Conservation (phyloP, 106 monocot genomes). For the Dendrobium officinale region DNA sequence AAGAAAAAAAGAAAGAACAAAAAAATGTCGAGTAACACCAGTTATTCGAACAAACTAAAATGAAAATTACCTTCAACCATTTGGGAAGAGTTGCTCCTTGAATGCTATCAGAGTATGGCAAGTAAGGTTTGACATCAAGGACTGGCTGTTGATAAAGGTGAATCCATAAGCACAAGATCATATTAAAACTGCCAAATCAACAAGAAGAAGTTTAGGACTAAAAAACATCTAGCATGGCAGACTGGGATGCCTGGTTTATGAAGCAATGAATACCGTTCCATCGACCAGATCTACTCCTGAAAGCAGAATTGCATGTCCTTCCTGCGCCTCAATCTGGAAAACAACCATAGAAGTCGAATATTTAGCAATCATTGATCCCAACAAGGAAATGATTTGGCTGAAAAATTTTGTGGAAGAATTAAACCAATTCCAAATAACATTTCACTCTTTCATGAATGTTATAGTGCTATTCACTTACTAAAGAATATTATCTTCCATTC, state of each 20-base stretch:
- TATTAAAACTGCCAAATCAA: conserved; percentile 23
- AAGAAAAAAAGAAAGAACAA: background rate
- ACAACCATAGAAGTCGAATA: background rate
- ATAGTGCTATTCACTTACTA: no score
- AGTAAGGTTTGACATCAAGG: conserved; percentile 93
- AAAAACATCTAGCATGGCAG: background rate
- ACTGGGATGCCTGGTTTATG: background rate
- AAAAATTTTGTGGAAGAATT: no score
- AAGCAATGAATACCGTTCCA: conserved; percentile 60
- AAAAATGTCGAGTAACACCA: background rate
- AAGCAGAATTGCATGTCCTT: conserved; percentile 63
- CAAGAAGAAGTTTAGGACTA: conserved; percentile 5
- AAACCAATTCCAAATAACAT: no score
- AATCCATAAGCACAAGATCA: conserved; percentile 24
- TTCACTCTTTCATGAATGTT: no score
- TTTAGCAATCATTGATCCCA: no score
- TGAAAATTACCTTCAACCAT: conserved; percentile 68
- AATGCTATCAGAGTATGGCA: conserved; percentile 84
- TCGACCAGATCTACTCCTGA: conserved; percentile 97
- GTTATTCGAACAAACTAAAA: background rate
- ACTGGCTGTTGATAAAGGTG: conserved; percentile 70
- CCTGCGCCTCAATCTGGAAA: conserved; percentile 68
- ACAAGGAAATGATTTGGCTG: no score
- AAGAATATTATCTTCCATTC: no score
- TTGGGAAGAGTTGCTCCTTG: conserved; percentile 52